A percentile compares a stretch with the other conserved stretches of the same genome.
Evolutionary conservation across 208 protist genomes (phyloP).

Genomic region (Phytomonas serpens): DNA sequence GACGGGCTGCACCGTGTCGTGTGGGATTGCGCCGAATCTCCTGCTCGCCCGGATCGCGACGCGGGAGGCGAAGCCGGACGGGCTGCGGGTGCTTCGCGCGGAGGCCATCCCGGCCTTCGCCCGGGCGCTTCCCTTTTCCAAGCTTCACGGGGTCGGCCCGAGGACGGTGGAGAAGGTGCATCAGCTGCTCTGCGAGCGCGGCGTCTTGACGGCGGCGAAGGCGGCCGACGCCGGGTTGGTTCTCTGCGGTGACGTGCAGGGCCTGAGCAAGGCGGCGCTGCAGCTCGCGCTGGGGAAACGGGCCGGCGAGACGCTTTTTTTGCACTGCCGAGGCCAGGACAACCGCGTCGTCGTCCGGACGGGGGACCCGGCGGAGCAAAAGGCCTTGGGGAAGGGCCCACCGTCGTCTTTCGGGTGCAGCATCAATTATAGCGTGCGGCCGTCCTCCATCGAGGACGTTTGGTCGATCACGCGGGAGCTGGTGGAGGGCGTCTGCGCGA

Average conservation of each 20-base stretch:
- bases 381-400: slow-evolving; percentile 38
- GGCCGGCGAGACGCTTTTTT: slow-evolving; percentile 64
- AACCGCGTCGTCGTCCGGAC: slow-evolving; percentile 59
- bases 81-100: slow-evolving; percentile 30
- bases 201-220: too few relatives aligned
- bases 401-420: slow-evolving; percentile 64
- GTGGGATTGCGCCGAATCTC: slow-evolving; percentile 79
- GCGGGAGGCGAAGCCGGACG: slow-evolving; percentile 63
- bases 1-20: slow-evolving; percentile 76
- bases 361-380: slow-evolving; percentile 63
- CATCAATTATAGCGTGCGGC: slow-evolving; percentile 88
- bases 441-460: slow-evolving; percentile 43
- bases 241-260: slow-evolving; percentile 55
- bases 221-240: too few relatives aligned
- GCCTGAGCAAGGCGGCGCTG: slow-evolving; percentile 35
- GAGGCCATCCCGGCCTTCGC: slow-evolving; percentile 41
- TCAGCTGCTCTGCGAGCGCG: slow-evolving; percentile 22
- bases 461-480: slow-evolving; percentile 56
- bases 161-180: slow-evolving; percentile 53
- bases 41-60: slow-evolving; percentile 78
- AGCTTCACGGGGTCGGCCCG: slow-evolving; percentile 65
- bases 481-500: slow-evolving; percentile 57
- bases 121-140: slow-evolving; percentile 31
- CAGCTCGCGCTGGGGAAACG: slow-evolving; percentile 51
- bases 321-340: slow-evolving; percentile 61